phyloP scores from a whole-genome alignment of 495 filamentous ascomycete genomes.

The Podospora sp. region DNA sequence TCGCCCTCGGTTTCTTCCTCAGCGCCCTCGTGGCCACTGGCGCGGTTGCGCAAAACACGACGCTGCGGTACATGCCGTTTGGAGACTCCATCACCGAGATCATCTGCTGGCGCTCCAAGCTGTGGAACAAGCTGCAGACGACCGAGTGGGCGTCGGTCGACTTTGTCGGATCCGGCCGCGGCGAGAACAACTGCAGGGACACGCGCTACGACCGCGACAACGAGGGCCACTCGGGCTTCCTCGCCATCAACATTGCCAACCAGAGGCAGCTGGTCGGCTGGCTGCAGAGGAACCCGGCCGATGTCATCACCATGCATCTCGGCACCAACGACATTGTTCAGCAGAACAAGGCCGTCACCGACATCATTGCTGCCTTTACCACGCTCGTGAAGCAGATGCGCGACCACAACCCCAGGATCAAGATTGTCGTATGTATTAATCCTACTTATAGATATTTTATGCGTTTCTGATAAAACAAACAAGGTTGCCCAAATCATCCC shows the following conservation, averaged over 20 bases:
- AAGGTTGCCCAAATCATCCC: slow-evolving; percentile 60
- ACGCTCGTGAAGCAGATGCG: slow-evolving; percentile 52
- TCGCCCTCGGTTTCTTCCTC: not conserved
- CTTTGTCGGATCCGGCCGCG: slow-evolving; percentile 50
- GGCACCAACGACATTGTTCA: slow-evolving; percentile 57
- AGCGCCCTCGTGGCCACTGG: not conserved
- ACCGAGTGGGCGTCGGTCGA: slow-evolving; percentile 46
- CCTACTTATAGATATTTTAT: not conserved
- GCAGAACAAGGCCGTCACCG: slow-evolving; percentile 42
- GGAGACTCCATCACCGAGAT: slow-evolving; percentile 57
- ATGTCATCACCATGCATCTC: slow-evolving; percentile 56
- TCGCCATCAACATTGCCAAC: slow-evolving; percentile 53
- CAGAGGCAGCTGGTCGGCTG: slow-evolving; percentile 52
- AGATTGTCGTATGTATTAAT: slow-evolving; percentile 49
- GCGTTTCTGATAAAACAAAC: not conserved
- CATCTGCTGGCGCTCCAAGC: slow-evolving; percentile 50
- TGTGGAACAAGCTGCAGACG: slow-evolving; percentile 50
- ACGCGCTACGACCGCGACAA: slow-evolving; percentile 51
- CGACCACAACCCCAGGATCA: slow-evolving; percentile 49
- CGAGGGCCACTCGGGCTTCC: slow-evolving; percentile 58
- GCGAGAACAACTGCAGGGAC: slow-evolving; percentile 43
- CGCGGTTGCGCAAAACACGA: slow-evolving; percentile 33
- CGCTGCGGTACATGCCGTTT: slow-evolving; percentile 51
- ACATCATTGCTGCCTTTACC: slow-evolving; percentile 52
- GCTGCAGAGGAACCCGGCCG: slow-evolving; percentile 50